A percentile compares a stretch with the other conserved stretches of the same genome.
Evolutionary conservation across 352 stramenopile species (phyloP).

Genomic region (Salisapilia sapeloensis): DNA sequence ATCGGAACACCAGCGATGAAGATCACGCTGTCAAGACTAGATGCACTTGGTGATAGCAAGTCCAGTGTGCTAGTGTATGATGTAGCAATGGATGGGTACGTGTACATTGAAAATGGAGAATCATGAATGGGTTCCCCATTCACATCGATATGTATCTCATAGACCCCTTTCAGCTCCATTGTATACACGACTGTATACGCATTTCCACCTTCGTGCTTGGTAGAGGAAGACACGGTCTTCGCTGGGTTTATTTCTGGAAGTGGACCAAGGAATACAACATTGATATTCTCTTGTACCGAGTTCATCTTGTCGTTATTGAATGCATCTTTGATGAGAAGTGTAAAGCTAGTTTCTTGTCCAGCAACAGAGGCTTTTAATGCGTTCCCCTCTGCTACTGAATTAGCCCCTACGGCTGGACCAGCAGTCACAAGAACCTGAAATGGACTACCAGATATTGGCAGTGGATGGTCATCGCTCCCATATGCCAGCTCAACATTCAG

Average conservation of each 20-base stretch:
- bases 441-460: constrained; percentile 19
- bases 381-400: constrained; percentile 16
- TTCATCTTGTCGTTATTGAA: constrained; percentile 48
- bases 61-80: constrained; percentile 28
- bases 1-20: constrained; percentile 16
- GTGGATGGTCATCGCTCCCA: constrained; percentile 3
- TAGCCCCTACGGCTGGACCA: constrained; percentile 23
- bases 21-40: constrained; percentile 9
- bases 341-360: constrained; percentile 24
- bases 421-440: constrained; percentile 28
- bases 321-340: constrained; percentile 26
- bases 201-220: constrained; percentile 14
- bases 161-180: constrained; percentile 18
- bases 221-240: neutral
- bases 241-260: constrained; percentile 4
- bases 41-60: constrained; percentile 11
- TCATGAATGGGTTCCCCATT: constrained; percentile 15
- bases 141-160: constrained; percentile 24
- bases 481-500: constrained; percentile 16
- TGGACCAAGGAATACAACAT: constrained; percentile 15
- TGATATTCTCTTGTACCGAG: constrained; percentile 23
- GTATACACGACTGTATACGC: constrained; percentile 24
- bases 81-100: constrained; percentile 19
- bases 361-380: constrained; percentile 37
- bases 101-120: constrained; percentile 44